Evolutionary conservation across 2,329 filamentous ascomycete genomes (phyloP).

Genomic region (Aurifilum marmelostoma): DNA sequence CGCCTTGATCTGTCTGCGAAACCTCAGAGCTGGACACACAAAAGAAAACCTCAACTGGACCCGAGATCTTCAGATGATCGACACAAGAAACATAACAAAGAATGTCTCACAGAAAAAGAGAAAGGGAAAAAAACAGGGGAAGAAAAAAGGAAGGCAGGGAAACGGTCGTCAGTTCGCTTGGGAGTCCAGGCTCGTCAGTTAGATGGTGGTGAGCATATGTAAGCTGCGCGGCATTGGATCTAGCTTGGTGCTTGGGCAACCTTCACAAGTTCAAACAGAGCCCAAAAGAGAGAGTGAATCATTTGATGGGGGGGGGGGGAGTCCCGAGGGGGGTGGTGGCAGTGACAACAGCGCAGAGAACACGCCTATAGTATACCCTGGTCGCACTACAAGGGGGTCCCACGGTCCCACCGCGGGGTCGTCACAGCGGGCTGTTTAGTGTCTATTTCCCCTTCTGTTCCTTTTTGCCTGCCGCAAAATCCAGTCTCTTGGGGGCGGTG

Average conservation of each 20-base stretch:
- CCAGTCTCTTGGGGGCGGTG: constrained; percentile 5
- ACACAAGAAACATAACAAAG: neutral
- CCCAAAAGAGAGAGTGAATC: constrained; percentile 6
- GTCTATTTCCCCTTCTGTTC: neutral
- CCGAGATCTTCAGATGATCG: neutral
- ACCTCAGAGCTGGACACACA: neutral
- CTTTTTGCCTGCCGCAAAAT: constrained; percentile 6
- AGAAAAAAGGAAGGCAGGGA: neutral
- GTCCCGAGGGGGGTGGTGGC: neutral
- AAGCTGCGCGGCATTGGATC: constrained; percentile 1
- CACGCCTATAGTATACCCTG: too few relatives aligned
- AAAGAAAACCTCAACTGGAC: neutral
- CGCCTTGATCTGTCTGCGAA: neutral
- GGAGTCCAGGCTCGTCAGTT: neutral
- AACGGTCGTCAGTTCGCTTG: neutral
- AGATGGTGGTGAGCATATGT: neutral
- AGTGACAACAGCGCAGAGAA: neutral
- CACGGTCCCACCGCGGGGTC: constrained; percentile 9
- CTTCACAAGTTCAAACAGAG: neutral
- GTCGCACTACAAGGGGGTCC: too few relatives aligned
- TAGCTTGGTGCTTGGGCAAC: neutral
- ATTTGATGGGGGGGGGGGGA: too few relatives aligned
- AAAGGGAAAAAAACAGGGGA: neutral
- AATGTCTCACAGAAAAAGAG: neutral
- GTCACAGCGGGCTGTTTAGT: constrained; percentile 1